These are phyloP conservation scores for Ammopiptanthus mongolicus DNA, from an alignment of 306 rosid species.

Conservation along the genomic window DNA sequence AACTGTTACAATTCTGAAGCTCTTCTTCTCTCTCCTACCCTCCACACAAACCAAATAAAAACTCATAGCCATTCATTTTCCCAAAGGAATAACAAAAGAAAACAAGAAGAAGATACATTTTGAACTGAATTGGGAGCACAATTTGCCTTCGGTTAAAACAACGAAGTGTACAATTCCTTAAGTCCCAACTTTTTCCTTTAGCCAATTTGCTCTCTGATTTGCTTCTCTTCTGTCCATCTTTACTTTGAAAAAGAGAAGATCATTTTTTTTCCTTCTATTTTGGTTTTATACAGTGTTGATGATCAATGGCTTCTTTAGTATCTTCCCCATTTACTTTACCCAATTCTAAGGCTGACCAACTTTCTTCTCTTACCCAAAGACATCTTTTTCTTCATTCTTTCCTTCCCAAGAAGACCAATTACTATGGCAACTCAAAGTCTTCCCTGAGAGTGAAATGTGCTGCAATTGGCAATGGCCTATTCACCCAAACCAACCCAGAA, in stretches of 20 bases:
- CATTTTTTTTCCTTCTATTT: neutral
- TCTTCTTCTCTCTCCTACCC: neutral
- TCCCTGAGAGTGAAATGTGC: conserved; percentile 63
- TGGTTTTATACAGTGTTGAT: conserved; percentile 10
- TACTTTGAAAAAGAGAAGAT: conserved; percentile 16
- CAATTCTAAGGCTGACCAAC: conserved; percentile 55
- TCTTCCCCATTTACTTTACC: conserved; percentile 67
- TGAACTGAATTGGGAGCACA: neutral
- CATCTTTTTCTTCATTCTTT: conserved; percentile 84
- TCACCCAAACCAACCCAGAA: conserved; percentile 90
- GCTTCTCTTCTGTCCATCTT: neutral
- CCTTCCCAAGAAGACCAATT: conserved; percentile 60
- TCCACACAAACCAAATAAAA: conserved; percentile 29
- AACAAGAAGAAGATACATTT: neutral
- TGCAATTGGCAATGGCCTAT: conserved; percentile 82
- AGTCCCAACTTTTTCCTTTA: neutral
- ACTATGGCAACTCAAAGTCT: conserved; percentile 29
- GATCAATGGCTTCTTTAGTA: conserved; percentile 75
- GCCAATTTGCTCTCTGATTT: neutral
- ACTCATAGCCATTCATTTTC: neutral
- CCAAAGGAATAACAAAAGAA: neutral
- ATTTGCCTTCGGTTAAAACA: neutral
- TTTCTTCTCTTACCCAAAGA: conserved; percentile 59
- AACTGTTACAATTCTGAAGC: conserved; percentile 16
- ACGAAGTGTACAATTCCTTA: neutral